Percentiles rank a stretch among this genome's conserved stretches.
These are phyloP conservation scores for Lachnellula cervina DNA, from an alignment of 2,329 filamentous ascomycete genomes.

Conservation along the genomic window DNA sequence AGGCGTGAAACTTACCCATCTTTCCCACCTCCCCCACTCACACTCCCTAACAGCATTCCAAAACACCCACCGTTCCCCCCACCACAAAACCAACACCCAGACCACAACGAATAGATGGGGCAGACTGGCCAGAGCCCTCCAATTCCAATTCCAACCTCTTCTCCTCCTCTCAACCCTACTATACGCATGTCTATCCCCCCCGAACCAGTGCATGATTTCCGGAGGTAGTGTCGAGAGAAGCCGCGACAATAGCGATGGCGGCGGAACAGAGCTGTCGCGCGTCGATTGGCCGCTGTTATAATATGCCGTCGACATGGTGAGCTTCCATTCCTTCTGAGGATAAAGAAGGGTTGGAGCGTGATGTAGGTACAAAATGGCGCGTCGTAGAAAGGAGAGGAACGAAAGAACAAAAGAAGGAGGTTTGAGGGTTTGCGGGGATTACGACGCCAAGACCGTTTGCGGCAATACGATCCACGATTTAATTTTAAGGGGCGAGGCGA, in stretches of 20 bases:
- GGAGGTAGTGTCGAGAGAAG: constrained; percentile 21
- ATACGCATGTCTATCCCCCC: constrained; percentile 16
- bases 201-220: constrained; percentile 21
- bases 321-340: constrained; percentile 13
- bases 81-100: constrained; percentile 75
- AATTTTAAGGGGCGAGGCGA: neutral
- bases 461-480: neutral
- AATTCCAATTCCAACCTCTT: constrained; percentile 39
- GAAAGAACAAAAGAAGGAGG: neutral
- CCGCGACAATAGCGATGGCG: constrained; percentile 24
- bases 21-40: constrained; percentile 83
- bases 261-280: constrained; percentile 25
- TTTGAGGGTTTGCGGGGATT: neutral
- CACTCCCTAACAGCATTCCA: constrained; percentile 65
- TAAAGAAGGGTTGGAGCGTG: too few species aligned
- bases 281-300: constrained; percentile 22
- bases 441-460: neutral
- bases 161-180: constrained; percentile 5
- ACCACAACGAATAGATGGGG: constrained; percentile 63
- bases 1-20: constrained; percentile 62
- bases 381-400: neutral
- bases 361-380: too few species aligned
- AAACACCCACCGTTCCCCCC: constrained; percentile 81
- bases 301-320: constrained; percentile 18
- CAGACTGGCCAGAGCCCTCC: constrained; percentile 53